These are phyloP conservation scores for Nicotiana tomentosiformis DNA, from an alignment of 257 asterid species.

Conservation along the genomic window DNA sequence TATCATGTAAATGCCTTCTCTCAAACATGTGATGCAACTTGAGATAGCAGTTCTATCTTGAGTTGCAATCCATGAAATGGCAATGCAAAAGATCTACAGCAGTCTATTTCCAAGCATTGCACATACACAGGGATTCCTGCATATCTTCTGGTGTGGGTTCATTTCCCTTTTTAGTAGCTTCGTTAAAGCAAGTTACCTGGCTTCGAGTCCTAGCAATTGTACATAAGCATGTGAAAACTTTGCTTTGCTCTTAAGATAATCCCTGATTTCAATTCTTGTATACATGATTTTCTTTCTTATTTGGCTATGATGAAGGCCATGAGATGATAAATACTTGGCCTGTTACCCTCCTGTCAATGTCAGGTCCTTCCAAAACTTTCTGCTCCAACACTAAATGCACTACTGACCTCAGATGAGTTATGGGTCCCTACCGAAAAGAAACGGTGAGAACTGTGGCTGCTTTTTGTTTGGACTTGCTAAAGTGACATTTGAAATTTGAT, in stretches of 20 bases:
- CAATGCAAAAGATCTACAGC: not conserved
- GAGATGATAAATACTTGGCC: not conserved
- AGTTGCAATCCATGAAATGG: not conserved
- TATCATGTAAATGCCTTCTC: not conserved
- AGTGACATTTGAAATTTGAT: constrained; percentile 8
- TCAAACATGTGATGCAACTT: constrained; percentile 1
- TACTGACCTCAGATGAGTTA: constrained; percentile 84
- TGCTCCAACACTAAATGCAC: constrained; percentile 78
- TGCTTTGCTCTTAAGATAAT: not conserved
- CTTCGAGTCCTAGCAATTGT: not conserved
- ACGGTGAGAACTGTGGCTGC: constrained; percentile 50
- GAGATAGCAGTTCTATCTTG: not conserved
- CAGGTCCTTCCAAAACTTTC: constrained; percentile 98
- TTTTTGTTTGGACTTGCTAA: constrained; percentile 11
- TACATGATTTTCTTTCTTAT: not conserved
- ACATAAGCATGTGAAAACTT: not conserved
- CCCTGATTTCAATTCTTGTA: constrained; percentile 1
- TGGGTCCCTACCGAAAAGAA: constrained; percentile 96
- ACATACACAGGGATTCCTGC: not conserved
- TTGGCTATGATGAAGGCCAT: not conserved
- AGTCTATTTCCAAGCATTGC: not conserved
- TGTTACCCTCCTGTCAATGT: constrained; percentile 12
- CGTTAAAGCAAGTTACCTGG: constrained; percentile 1
- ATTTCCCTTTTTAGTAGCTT: not conserved
- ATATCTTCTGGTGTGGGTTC: not conserved